Base-by-base conservation (phyloP, 768 basidiomycete species). In the Omphalotus guepiniiformis region DNA sequence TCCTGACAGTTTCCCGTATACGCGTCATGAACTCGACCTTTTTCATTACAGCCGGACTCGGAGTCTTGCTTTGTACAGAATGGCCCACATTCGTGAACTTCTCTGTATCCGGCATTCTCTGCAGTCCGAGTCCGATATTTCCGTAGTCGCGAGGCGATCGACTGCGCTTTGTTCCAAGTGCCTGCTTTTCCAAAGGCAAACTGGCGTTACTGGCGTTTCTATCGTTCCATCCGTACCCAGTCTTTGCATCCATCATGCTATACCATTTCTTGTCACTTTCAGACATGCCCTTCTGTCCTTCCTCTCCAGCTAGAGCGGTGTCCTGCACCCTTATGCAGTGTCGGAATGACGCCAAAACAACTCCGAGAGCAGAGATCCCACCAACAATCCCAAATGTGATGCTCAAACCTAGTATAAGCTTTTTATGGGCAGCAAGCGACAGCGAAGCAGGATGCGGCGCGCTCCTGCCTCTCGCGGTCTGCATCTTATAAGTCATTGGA, bases 191-290 rank as follows among this genome's bases (percentile, higher is more conserved):
- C 12, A 58, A 56, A 27, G 58, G 63, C 28, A 46, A 51, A 32
- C 64, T 59, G 19, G 55, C 61, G 43, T 62, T 58, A n/a, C n/a
- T n/a, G n/a, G n/a, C n/a, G n/a, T n/a, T n/a, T n/a, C n/a, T n/a
- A 16, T 58, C 59, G 27, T 50, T 57, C 65, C 61, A 63, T 34
- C 63, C 62, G 29, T 64, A 67, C 11, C 65, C 63, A 16, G 39
- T 26, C 29, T 58, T 60, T 32, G 69, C 62, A 49, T 63, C 64
- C 16, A 58, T 63, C 41, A 84, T 67, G 16, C 80, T 82, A 56
- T 88, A 86, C 82, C 84, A 88, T 53, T 70, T 75, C 51, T 74
- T 78, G 51, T 88, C 87, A 50, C 76, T 76, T 40, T 79, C 80
- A 15, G 78, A 78, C 77, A 74, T 83, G 2, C 72, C 78, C 23